A percentile compares a stretch with the other conserved stretches of the same genome.
Evolutionary conservation across 2,329 filamentous ascomycete genomes (phyloP).

Genomic region (Graphilbum fragrans): DNA sequence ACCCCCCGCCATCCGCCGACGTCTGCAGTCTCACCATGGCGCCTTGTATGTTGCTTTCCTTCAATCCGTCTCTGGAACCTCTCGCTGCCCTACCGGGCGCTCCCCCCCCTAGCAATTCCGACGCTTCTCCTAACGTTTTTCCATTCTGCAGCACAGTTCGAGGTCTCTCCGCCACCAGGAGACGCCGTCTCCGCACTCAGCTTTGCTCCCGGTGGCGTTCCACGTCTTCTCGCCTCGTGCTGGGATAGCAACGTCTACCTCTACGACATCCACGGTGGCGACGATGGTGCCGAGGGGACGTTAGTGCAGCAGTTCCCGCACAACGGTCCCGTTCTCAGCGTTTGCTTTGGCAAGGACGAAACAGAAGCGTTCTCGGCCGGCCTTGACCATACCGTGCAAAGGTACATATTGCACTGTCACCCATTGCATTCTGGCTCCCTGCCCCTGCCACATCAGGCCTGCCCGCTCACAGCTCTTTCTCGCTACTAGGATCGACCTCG

Average conservation of each 20-base stretch:
- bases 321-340: constrained; percentile 75
- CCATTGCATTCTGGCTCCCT: background rate
- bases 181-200: constrained; percentile 80
- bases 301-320: constrained; percentile 67
- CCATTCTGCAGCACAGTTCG: constrained; percentile 32
- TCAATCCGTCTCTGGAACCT: background rate
- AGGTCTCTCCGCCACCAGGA: constrained; percentile 67
- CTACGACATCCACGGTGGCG: constrained; percentile 57
- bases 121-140: background rate
- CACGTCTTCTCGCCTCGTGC: constrained; percentile 75
- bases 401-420: constrained; percentile 29
- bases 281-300: constrained; percentile 44
- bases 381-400: constrained; percentile 76
- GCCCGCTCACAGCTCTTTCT: background rate
- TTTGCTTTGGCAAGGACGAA: constrained; percentile 78
- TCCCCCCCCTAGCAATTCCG: background rate
- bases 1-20: background rate
- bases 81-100: no score
- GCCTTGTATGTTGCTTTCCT: constrained; percentile 5
- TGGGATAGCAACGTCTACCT: constrained; percentile 91
- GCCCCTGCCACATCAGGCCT: background rate
- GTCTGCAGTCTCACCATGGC: constrained; percentile 6
- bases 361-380: constrained; percentile 77
- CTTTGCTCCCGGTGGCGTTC: constrained; percentile 68
- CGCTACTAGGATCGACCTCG: constrained; percentile 47